phyloP scores from a whole-genome alignment of 2,329 filamentous ascomycete species.

The Beauveria sp. region DNA sequence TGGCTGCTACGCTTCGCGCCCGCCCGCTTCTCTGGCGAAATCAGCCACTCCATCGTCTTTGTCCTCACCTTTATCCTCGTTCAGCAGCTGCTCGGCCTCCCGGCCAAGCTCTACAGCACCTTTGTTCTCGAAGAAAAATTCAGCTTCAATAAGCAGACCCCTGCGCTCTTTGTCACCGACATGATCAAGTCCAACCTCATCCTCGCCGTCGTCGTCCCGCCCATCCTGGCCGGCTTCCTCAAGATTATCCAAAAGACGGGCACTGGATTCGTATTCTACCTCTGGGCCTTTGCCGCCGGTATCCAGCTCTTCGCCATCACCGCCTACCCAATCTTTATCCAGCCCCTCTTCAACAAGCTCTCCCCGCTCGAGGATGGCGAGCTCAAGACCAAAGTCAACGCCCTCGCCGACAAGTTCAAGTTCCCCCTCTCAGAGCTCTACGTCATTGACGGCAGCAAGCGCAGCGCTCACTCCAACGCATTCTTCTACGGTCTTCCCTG shows the following conservation, averaged over 20 bases:
- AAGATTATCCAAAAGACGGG: slow-evolving; percentile 92
- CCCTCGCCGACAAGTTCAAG: slow-evolving; percentile 70
- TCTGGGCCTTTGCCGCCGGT: slow-evolving; percentile 86
- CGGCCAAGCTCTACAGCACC: slow-evolving; percentile 81
- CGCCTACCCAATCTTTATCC: slow-evolving; percentile 88
- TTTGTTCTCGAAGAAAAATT: slow-evolving; percentile 96
- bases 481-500: slow-evolving; percentile 97
- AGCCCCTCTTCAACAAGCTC: slow-evolving; percentile 97
- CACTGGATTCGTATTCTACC: slow-evolving; percentile 92
- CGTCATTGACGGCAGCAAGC: slow-evolving; percentile 88
- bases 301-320: slow-evolving; percentile 94
- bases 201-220: slow-evolving; percentile 70
- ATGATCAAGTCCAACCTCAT: slow-evolving; percentile 86
- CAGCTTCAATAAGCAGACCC: slow-evolving; percentile 97
- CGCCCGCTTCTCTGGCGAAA: slow-evolving; percentile 77
- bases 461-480: slow-evolving; percentile 80
- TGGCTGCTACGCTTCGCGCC: slow-evolving; percentile 70
- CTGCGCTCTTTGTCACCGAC: slow-evolving; percentile 80
- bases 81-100: slow-evolving; percentile 71
- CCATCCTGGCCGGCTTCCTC: slow-evolving; percentile 86
- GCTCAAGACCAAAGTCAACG: slow-evolving; percentile 83
- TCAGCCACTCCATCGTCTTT: slow-evolving; percentile 88
- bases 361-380: slow-evolving; percentile 81
- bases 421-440: slow-evolving; percentile 91
- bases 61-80: slow-evolving; percentile 79